phyloP scores from a whole-genome alignment of 1,139 yeast species.

The Saccharomyces hybrid region DNA sequence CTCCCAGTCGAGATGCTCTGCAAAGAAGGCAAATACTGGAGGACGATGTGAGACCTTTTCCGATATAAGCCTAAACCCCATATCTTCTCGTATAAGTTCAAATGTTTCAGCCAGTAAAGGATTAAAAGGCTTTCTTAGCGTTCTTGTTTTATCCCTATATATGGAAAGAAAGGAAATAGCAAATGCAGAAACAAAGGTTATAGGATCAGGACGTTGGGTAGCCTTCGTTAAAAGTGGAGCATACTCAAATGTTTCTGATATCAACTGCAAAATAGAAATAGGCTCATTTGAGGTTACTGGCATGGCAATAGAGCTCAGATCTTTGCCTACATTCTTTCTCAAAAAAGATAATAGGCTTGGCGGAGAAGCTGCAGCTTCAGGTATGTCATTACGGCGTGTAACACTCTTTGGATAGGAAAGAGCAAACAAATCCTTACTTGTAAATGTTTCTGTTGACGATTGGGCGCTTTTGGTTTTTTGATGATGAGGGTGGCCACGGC shows the following conservation, averaged over 20 bases:
- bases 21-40: constrained; percentile 70
- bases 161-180: constrained; percentile 70
- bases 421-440: constrained; percentile 46
- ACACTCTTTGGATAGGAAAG: constrained; percentile 44
- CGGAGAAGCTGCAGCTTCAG: constrained; percentile 56
- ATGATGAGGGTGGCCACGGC: background rate
- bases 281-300: constrained; percentile 96
- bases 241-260: constrained; percentile 76
- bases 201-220: constrained; percentile 45
- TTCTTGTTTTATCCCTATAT: constrained; percentile 65
- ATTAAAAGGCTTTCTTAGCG: constrained; percentile 82
- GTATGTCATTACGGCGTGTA: constrained; percentile 53
- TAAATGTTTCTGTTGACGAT: background rate
- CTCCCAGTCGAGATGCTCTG: constrained; percentile 71
- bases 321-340: constrained; percentile 89
- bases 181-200: constrained; percentile 65
- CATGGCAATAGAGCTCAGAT: constrained; percentile 78
- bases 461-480: background rate
- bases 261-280: constrained; percentile 66
- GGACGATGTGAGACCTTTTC: constrained; percentile 85
- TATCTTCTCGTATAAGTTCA: constrained; percentile 74
- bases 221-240: constrained; percentile 49
- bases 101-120: constrained; percentile 84
- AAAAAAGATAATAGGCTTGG: constrained; percentile 75
- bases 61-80: constrained; percentile 57